Conservation (phyloP, 2,329 filamentous ascomycete genomes). For the Escovopsis sp. region DNA sequence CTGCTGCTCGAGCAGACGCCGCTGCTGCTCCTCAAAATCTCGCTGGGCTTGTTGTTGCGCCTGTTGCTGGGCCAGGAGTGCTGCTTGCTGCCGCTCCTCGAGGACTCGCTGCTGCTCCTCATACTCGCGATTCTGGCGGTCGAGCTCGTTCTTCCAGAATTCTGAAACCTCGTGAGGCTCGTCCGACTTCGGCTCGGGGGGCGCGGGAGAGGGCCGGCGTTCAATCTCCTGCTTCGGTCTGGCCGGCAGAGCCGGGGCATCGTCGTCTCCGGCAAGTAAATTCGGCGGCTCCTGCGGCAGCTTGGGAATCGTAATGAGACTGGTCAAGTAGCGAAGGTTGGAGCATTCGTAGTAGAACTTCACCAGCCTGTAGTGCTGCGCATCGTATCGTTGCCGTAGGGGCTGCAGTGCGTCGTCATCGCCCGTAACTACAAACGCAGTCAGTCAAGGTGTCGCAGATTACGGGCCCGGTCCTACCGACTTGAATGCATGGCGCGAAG, state of each 20-base stretch:
- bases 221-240: constrained; percentile 64
- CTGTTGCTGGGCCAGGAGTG: constrained; percentile 68
- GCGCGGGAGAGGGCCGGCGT: constrained; percentile 51
- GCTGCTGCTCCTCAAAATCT: constrained; percentile 95
- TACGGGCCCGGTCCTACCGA: constrained; percentile 27
- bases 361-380: constrained; percentile 89
- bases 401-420: constrained; percentile 88
- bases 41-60: constrained; percentile 72
- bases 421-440: constrained; percentile 51
- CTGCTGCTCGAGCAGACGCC: constrained; percentile 75
- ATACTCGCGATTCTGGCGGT: constrained; percentile 84
- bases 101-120: constrained; percentile 85
- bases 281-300: constrained; percentile 89
- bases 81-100: constrained; percentile 72
- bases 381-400: constrained; percentile 76
- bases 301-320: constrained; percentile 90
- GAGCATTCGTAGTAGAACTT: constrained; percentile 99
- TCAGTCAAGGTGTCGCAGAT: constrained; percentile 8
- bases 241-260: constrained; percentile 67
- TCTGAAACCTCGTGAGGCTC: constrained; percentile 93
- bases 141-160: constrained; percentile 92
- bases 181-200: constrained; percentile 43
- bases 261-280: constrained; percentile 70
- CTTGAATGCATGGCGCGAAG: constrained; percentile 92
- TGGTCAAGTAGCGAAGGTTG: constrained; percentile 90